Percentiles rank a stretch among this genome's conserved stretches.
Conservation (phyloP, 768 basidiomycete species). For the Mycena galericulata region DNA sequence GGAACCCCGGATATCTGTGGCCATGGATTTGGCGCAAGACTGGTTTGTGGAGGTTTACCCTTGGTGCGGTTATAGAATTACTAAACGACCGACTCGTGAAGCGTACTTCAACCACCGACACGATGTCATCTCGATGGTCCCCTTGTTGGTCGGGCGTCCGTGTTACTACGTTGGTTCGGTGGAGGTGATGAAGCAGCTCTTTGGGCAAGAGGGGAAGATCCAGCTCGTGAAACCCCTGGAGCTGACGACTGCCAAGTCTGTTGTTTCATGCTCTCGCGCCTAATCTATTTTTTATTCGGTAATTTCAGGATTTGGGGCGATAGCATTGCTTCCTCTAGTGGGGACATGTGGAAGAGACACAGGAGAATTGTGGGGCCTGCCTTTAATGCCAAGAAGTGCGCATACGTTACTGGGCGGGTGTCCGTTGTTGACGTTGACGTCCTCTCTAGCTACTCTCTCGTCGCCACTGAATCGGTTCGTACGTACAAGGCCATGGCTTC, state of each 20-base stretch:
- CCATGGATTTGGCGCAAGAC: constrained; percentile 4
- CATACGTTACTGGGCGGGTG: too few species aligned
- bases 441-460: neutral
- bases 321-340: neutral
- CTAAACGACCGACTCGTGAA: too few species aligned
- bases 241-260: neutral
- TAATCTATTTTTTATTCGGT: too few species aligned
- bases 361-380: neutral
- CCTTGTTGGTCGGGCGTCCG: neutral
- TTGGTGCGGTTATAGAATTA: too few species aligned
- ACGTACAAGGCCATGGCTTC: neutral
- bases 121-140: constrained; percentile 1
- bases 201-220: neutral
- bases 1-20: neutral
- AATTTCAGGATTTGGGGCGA: neutral
- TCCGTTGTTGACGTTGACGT: neutral
- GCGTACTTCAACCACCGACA: neutral
- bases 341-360: constrained; percentile 4
- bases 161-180: constrained; percentile 6
- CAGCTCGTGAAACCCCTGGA: neutral
- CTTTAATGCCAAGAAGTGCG: neutral
- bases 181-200: constrained; percentile 1
- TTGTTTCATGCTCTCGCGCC: neutral
- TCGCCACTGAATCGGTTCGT: neutral
- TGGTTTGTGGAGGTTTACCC: neutral